Conservation (phyloP, 345 rosid species). For the Brassica incana region DNA sequence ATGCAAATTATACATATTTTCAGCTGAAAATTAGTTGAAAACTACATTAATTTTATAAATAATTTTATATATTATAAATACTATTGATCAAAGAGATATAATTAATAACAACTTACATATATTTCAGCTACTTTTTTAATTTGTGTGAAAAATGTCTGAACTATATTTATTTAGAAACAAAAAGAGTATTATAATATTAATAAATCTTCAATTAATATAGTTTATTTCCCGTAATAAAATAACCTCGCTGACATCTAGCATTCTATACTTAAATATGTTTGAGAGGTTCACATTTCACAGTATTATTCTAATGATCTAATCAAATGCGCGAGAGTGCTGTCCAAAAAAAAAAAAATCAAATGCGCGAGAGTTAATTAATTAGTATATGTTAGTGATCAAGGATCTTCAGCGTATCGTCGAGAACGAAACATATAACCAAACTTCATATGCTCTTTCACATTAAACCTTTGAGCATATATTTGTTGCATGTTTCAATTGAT, state of each 20-base stretch:
- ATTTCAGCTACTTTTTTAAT: too few relatives aligned
- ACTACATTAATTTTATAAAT: too few relatives aligned
- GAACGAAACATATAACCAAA: background rate
- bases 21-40: too few relatives aligned
- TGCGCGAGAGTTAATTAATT: background rate
- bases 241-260: slow-evolving; percentile 17
- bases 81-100: too few relatives aligned
- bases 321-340: background rate
- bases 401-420: background rate
- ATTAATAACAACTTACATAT: too few relatives aligned
- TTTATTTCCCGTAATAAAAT: background rate
- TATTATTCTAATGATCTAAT: background rate
- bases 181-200: background rate
- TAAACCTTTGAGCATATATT: background rate
- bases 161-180: too few relatives aligned
- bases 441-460: background rate
- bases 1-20: too few relatives aligned
- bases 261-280: background rate
- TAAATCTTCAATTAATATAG: background rate
- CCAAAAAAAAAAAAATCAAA: background rate
- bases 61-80: too few relatives aligned
- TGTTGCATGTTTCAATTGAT: background rate
- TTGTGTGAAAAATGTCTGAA: too few relatives aligned
- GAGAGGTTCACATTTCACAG: slow-evolving; percentile 8
- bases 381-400: background rate